Percentiles rank a stretch among this genome's conserved stretches.
These are phyloP conservation scores for Neonectria magnoliae DNA, from an alignment of 2,329 filamentous ascomycete genomes.

Conservation along the genomic window DNA sequence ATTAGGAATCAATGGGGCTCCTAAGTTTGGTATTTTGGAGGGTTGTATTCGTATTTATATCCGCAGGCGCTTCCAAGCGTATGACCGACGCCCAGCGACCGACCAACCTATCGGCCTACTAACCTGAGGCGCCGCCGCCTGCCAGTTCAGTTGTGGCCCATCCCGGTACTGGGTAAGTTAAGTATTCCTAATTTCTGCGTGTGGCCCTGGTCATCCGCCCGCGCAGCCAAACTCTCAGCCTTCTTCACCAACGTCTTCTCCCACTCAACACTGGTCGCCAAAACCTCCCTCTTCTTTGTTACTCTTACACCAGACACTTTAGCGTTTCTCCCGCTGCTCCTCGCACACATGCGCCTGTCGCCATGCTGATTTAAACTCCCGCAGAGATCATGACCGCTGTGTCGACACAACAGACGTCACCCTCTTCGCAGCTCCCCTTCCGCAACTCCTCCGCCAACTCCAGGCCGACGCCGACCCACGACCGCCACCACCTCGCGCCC, in stretches of 20 bases:
- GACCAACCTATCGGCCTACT: not conserved
- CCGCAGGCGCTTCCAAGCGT: not conserved
- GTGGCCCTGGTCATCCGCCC: constrained; percentile 40
- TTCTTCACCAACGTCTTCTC: constrained; percentile 15
- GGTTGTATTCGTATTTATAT: not conserved
- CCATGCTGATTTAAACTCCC: constrained; percentile 40
- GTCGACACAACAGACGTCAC: constrained; percentile 43
- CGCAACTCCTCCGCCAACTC: constrained; percentile 39
- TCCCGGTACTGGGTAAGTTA: constrained; percentile 11
- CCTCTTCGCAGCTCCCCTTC: constrained; percentile 38
- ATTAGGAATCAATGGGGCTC: constrained; percentile 17
- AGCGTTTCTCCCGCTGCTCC: constrained; percentile 14
- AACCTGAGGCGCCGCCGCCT: constrained; percentile 13
- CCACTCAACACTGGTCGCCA: constrained; percentile 4
- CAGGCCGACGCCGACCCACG: constrained; percentile 33
- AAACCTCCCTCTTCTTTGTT: not conserved
- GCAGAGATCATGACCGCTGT: constrained; percentile 38
- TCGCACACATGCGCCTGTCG: constrained; percentile 28
- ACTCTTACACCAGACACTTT: constrained; percentile 19
- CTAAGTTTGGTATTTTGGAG: not conserved
- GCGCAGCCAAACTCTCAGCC: constrained; percentile 23
- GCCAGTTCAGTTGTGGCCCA: constrained; percentile 17
- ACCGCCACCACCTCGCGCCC: constrained; percentile 38
- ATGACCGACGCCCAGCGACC: not conserved
- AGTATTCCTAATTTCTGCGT: constrained; percentile 41